These are phyloP conservation scores for Pyricularia sp. DNA, from an alignment of 2,329 filamentous ascomycete species.

Conservation along the genomic window DNA sequence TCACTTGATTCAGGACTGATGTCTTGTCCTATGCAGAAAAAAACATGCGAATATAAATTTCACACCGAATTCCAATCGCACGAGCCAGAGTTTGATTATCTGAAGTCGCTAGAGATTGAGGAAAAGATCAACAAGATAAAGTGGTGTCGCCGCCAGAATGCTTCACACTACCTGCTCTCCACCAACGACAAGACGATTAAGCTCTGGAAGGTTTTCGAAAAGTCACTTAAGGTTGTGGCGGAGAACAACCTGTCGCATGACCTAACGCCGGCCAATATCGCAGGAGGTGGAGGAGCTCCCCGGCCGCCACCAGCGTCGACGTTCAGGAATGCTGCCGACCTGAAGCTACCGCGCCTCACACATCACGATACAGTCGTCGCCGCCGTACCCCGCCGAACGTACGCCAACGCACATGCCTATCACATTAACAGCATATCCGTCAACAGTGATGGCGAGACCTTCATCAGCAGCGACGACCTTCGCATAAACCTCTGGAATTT, in stretches of 20 bases:
- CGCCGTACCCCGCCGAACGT: slow-evolving; percentile 89
- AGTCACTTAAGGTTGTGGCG: slow-evolving; percentile 96
- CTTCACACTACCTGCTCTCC: slow-evolving; percentile 93
- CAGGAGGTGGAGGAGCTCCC: slow-evolving; percentile 69
- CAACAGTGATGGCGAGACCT: slow-evolving; percentile 98
- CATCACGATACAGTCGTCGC: slow-evolving; percentile 98
- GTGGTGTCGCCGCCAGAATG: slow-evolving; percentile 97
- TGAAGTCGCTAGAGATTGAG: slow-evolving; percentile 98
- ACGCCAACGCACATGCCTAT: slow-evolving; percentile 96
- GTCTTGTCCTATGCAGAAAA: slow-evolving; percentile 63
- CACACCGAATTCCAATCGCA: slow-evolving; percentile 99
- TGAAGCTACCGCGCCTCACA: slow-evolving; percentile 92
- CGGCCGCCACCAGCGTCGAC: slow-evolving; percentile 61
- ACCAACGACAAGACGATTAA: slow-evolving; percentile 99
- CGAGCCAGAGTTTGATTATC: slow-evolving; percentile 98
- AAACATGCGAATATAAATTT: slow-evolving; percentile 99
- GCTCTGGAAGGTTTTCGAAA: slow-evolving; percentile 99
- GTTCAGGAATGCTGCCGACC: slow-evolving; percentile 71
- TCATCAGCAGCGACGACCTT: slow-evolving; percentile 96
- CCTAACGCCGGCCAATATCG: slow-evolving; percentile 65
- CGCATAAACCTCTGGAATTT: slow-evolving; percentile 98
- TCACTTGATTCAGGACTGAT: not conserved
- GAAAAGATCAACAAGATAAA: slow-evolving; percentile 99
- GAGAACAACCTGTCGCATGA: slow-evolving; percentile 98
- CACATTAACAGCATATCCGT: slow-evolving; percentile 99